Conservation (phyloP, 1,284 basidiomycete genomes). For the Neotropicomus parvogracilis region DNA sequence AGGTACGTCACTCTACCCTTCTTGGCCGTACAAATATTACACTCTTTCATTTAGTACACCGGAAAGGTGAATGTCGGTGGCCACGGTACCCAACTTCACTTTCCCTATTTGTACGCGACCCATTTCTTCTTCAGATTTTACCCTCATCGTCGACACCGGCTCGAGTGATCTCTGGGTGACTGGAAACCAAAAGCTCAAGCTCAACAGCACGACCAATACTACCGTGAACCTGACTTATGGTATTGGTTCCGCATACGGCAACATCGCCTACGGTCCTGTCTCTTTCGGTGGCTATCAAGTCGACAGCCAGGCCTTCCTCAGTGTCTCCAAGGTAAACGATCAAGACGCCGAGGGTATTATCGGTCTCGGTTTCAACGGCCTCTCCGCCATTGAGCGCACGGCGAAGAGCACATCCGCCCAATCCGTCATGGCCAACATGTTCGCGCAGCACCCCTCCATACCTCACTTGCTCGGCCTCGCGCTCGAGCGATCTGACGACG, state of each 20-base stretch:
- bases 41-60: conserved; percentile 19
- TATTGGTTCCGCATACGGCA: conserved; percentile 29
- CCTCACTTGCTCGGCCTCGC: conserved; percentile 42
- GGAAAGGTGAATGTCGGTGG: conserved; percentile 32
- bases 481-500: conserved; percentile 39
- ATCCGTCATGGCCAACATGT: conserved; percentile 37
- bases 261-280: conserved; percentile 24
- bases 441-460: conserved; percentile 35
- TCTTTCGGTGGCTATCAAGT: conserved; percentile 25
- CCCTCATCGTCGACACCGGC: conserved; percentile 27
- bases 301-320: conserved; percentile 27
- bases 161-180: conserved; percentile 32
- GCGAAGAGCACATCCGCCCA: conserved; percentile 15
- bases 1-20: conserved; percentile 19
- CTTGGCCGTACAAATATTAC: background rate
- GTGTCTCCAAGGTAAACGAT: conserved; percentile 17
- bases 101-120: background rate
- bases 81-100: conserved; percentile 17
- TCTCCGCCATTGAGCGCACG: conserved; percentile 22
- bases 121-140: conserved; percentile 23
- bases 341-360: conserved; percentile 25
- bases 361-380: conserved; percentile 26
- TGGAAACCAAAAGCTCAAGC: conserved; percentile 16
- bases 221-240: conserved; percentile 33
- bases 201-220: conserved; percentile 22